A percentile compares a stretch with the other conserved stretches of the same genome.
These are phyloP conservation scores for Coemansia nantahalensis DNA, from an alignment of 192 early-diverging fungal genomes.

Conservation along the genomic window DNA sequence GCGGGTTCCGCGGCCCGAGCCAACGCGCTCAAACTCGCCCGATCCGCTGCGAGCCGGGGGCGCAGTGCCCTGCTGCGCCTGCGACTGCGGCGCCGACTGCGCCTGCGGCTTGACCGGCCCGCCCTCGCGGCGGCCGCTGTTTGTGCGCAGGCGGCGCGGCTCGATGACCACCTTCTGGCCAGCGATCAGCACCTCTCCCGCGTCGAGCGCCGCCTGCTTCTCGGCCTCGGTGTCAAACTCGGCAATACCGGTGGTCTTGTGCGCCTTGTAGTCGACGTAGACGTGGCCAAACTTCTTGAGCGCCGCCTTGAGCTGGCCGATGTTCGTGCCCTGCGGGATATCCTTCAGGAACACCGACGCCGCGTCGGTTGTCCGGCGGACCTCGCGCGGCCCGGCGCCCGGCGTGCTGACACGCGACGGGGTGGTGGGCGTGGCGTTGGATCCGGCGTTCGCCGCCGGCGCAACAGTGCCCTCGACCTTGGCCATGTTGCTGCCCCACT, in stretches of 20 bases:
- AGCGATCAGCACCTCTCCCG: constrained; percentile 17
- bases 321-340: constrained; percentile 54
- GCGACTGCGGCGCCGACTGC: no score
- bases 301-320: constrained; percentile 54
- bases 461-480: constrained; percentile 57
- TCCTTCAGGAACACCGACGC: constrained; percentile 65
- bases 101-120: constrained; percentile 22
- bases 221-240: constrained; percentile 64
- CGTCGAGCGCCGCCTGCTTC: constrained; percentile 59
- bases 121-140: constrained; percentile 31
- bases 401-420: constrained; percentile 37
- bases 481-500: constrained; percentile 57
- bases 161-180: constrained; percentile 24
- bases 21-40: constrained; percentile 48
- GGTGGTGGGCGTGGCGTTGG: constrained; percentile 19
- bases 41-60: constrained; percentile 24
- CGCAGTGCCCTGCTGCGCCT: neutral
- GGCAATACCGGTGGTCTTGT: constrained; percentile 64
- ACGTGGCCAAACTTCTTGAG: constrained; percentile 62
- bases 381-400: constrained; percentile 38
- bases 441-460: constrained; percentile 26
- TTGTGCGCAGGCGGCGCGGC: constrained; percentile 41
- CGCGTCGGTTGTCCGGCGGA: constrained; percentile 45
- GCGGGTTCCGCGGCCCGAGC: constrained; percentile 41
- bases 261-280: constrained; percentile 56